These are phyloP conservation scores for Erysimum cheiranthoides DNA, from an alignment of 345 rosid genomes.

Conservation along the genomic window DNA sequence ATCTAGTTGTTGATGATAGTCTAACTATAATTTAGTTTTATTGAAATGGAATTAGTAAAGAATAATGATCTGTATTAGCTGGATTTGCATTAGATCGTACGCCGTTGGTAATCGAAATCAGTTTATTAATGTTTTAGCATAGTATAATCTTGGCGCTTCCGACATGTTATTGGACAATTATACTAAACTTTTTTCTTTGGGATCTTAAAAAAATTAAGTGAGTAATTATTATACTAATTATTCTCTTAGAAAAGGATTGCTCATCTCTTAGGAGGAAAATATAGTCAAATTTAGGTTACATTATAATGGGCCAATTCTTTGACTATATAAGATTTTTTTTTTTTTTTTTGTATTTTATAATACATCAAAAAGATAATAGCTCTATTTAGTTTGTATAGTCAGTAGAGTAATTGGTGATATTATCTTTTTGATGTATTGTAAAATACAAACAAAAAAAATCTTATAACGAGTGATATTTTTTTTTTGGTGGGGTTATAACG, in stretches of 20 bases:
- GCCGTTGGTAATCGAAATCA: conserved; percentile 18
- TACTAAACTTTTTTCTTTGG: conserved; percentile 31
- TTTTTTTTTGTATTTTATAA: too few relatives aligned
- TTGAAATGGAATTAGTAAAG: not conserved
- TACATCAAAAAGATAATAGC: too few relatives aligned
- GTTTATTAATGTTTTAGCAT: not conserved
- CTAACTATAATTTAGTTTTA: not conserved
- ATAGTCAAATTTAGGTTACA: not conserved
- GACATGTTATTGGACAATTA: conserved; percentile 39
- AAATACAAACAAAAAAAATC: too few relatives aligned
- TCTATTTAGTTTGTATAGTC: too few relatives aligned
- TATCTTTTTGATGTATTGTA: too few relatives aligned
- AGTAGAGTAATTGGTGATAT: too few relatives aligned
- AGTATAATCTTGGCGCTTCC: conserved; percentile 31
- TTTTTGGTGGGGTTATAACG: too few relatives aligned
- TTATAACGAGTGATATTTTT: too few relatives aligned
- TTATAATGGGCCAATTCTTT: not conserved
- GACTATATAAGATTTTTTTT: too few relatives aligned
- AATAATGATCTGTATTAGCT: conserved; percentile 25
- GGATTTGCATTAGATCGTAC: conserved; percentile 15
- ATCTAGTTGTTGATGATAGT: not conserved
- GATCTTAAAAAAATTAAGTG: conserved; percentile 24
- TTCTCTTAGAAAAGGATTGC: not conserved
- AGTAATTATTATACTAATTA: not conserved
- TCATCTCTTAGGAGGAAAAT: not conserved